A percentile compares a stretch with the other conserved stretches of the same genome.
Conservation (phyloP, 2,329 filamentous ascomycete species). For the Venturia aucupariae region DNA sequence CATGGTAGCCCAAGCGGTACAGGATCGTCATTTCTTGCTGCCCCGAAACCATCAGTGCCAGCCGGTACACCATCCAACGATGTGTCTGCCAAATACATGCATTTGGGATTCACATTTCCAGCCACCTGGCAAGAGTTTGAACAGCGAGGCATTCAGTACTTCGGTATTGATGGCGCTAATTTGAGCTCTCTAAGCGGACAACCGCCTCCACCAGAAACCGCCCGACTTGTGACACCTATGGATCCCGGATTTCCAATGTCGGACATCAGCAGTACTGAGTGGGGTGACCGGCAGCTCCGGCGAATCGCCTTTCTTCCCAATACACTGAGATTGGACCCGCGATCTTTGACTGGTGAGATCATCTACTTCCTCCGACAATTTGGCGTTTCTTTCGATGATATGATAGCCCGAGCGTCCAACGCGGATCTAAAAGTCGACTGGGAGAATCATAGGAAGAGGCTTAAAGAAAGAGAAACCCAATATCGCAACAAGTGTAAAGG, state of each 20-base stretch:
- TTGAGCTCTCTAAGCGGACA: not conserved
- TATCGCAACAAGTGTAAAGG: not conserved
- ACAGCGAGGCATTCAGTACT: not conserved
- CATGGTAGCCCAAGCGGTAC: not conserved
- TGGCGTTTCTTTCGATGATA: not conserved
- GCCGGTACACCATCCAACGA: not conserved
- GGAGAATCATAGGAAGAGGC: not conserved
- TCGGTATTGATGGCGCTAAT: not conserved
- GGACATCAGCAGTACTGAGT: not conserved
- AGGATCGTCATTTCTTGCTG: not conserved
- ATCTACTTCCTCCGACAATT: slow-evolving; percentile 5
- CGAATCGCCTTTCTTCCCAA: slow-evolving; percentile 1
- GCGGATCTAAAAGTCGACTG: not conserved
- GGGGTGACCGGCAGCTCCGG: not conserved
- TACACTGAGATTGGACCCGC: not conserved
- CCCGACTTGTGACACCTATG: not conserved
- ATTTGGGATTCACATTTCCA: not conserved
- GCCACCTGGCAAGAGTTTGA: not conserved
- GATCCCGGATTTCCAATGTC: not conserved
- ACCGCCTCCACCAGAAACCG: not conserved
- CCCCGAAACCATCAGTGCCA: not conserved
- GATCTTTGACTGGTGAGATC: not conserved
- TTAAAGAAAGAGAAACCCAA: not conserved
- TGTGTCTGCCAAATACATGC: not conserved
- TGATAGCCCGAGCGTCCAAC: not conserved